phyloP scores from a whole-genome alignment of 345 rosid species.

The Eucalyptus grandis region DNA sequence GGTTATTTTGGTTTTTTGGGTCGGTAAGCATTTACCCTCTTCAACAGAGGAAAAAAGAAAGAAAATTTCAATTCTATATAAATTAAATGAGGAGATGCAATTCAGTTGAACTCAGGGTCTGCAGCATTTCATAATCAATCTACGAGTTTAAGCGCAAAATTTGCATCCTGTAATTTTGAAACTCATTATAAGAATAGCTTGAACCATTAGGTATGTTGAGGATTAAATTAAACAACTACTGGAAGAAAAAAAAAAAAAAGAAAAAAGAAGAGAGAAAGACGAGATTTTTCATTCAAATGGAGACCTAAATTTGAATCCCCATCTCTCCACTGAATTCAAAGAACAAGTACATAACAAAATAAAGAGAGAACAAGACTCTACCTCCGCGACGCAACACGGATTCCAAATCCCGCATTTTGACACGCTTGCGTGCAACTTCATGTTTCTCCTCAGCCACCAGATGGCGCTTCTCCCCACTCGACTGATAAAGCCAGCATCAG shows the following conservation, averaged over 20 bases:
- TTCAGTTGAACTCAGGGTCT: neutral
- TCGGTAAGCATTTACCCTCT: neutral
- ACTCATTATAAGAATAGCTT: neutral
- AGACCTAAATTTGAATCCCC: neutral
- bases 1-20: neutral
- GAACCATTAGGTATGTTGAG: neutral
- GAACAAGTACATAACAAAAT: neutral
- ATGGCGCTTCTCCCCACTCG: conserved; percentile 14
- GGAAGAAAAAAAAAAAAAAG: neutral
- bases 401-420: conserved; percentile 6
- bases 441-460: conserved; percentile 2
- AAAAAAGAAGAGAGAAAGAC: neutral
- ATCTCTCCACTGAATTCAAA: neutral
- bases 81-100: neutral
- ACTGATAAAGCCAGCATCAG: conserved; percentile 3
- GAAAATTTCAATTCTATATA: neutral
- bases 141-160: neutral
- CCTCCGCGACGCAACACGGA: neutral
- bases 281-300: neutral
- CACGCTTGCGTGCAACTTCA: neutral
- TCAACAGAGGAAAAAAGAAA: neutral
- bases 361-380: neutral
- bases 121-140: neutral
- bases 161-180: neutral
- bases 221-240: neutral